Conservation (phyloP, 495 filamentous ascomycete genomes). For the Penicillium argentinense region DNA sequence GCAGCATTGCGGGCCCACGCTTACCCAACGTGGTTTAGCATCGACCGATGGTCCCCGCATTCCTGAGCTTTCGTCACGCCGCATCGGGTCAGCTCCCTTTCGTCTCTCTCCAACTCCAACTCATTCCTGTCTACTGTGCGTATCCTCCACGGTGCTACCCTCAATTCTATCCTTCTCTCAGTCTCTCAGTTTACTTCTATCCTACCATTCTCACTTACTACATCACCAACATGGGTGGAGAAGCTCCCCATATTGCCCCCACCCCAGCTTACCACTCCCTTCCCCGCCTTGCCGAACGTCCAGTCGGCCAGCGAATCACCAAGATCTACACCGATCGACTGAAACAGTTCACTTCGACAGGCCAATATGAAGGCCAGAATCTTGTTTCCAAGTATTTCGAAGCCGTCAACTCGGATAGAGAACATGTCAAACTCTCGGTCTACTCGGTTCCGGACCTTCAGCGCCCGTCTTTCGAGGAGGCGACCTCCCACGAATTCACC, state of each 20-base stretch:
- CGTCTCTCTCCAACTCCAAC: neutral
- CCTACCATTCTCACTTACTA: neutral
- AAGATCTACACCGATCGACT: slow-evolving; percentile 86
- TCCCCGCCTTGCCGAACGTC: slow-evolving; percentile 57
- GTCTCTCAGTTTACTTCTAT: neutral
- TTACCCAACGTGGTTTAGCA: too few relatives aligned
- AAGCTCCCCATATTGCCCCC: slow-evolving; percentile 32
- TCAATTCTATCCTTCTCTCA: neutral
- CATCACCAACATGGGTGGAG: slow-evolving; percentile 47
- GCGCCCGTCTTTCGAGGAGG: slow-evolving; percentile 88
- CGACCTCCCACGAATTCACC: slow-evolving; percentile 74
- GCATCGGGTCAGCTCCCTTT: neutral
- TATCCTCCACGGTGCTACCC: too few relatives aligned
- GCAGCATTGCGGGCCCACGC: too few relatives aligned
- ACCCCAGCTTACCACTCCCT: slow-evolving; percentile 46
- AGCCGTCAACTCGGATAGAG: slow-evolving; percentile 64
- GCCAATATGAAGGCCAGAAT: slow-evolving; percentile 79
- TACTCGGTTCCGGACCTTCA: slow-evolving; percentile 78
- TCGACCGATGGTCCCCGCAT: slow-evolving; percentile 1
- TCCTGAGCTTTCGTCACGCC: slow-evolving; percentile 1
- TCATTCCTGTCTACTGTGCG: neutral
- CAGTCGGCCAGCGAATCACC: slow-evolving; percentile 81
- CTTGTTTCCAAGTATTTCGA: slow-evolving; percentile 80
- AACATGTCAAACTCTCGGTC: slow-evolving; percentile 81
- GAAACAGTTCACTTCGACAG: slow-evolving; percentile 70